These are phyloP conservation scores for Aspergillus sp. DNA, from an alignment of 2,329 filamentous ascomycete species.

Conservation along the genomic window DNA sequence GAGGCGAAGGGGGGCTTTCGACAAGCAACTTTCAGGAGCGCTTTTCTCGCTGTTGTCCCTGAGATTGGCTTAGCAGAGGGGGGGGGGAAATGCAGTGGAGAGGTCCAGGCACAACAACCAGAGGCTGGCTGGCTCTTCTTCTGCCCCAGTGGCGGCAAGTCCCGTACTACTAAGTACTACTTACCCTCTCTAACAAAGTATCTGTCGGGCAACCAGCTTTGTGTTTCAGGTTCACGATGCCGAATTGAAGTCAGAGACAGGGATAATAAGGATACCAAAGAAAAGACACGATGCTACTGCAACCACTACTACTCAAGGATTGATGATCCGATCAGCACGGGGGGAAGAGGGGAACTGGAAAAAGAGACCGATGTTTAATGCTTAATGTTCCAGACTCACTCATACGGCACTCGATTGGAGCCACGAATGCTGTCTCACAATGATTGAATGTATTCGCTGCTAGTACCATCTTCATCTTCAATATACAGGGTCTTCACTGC, in stretches of 20 bases:
- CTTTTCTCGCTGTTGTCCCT: slow-evolving; percentile 1
- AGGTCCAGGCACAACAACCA: not conserved
- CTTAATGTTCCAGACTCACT: slow-evolving; percentile 1
- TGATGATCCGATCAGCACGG: not conserved
- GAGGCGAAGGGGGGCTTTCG: slow-evolving; percentile 7
- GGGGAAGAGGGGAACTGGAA: not conserved
- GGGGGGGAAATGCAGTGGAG: slow-evolving; percentile 1
- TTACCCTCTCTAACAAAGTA: not conserved
- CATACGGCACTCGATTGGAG: not conserved
- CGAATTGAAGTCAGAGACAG: not conserved
- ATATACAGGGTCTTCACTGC: no score
- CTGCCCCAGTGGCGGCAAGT: no score
- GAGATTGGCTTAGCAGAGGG: not conserved
- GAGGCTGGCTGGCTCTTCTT: no score
- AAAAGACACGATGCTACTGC: not conserved
- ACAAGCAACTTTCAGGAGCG: slow-evolving; percentile 12
- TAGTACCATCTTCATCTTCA: no score
- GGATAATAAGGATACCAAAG: not conserved
- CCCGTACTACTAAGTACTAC: no score
- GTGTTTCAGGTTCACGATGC: not conserved
- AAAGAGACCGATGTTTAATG: not conserved
- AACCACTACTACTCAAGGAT: not conserved
- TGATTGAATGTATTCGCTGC: no score
- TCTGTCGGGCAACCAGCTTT: not conserved
- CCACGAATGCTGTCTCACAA: not conserved